Conservation (phyloP, 2,329 filamentous ascomycete species). For the Trichophyton mentagrophytes region DNA sequence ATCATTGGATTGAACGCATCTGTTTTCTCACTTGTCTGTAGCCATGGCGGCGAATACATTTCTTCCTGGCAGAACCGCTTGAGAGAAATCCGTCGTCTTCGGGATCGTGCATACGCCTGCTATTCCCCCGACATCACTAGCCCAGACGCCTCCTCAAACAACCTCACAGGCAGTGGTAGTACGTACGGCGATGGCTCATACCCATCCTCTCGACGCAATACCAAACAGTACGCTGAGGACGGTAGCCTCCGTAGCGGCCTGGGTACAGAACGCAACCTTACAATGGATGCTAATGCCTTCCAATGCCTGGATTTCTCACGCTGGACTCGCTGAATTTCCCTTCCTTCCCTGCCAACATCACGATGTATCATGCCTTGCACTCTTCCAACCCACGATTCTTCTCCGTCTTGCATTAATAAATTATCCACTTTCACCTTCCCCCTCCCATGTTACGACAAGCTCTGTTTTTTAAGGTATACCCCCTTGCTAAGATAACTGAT, state of each 20-base stretch:
- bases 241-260: slow-evolving; percentile 24
- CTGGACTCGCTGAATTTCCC: slow-evolving; percentile 24
- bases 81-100: slow-evolving; percentile 68
- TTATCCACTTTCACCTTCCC: neutral
- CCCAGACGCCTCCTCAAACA: slow-evolving; percentile 1
- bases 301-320: slow-evolving; percentile 33
- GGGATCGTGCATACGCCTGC: slow-evolving; percentile 41
- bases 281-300: slow-evolving; percentile 26
- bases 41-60: slow-evolving; percentile 59
- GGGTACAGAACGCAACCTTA: slow-evolving; percentile 27
- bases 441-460: neutral
- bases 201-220: slow-evolving; percentile 24
- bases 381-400: neutral
- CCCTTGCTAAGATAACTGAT: slow-evolving; percentile 1
- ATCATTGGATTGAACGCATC: slow-evolving; percentile 85
- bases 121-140: slow-evolving; percentile 20
- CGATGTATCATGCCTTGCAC: neutral
- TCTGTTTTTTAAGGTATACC: neutral
- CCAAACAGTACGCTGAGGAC: slow-evolving; percentile 25
- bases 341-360: slow-evolving; percentile 15
- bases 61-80: slow-evolving; percentile 83
- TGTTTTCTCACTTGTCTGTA: slow-evolving; percentile 88
- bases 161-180: neutral
- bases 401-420: neutral
- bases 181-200: neutral